Base-by-base conservation (phyloP, 2,329 filamentous ascomycete species). In the Pezicula rhizophila region DNA sequence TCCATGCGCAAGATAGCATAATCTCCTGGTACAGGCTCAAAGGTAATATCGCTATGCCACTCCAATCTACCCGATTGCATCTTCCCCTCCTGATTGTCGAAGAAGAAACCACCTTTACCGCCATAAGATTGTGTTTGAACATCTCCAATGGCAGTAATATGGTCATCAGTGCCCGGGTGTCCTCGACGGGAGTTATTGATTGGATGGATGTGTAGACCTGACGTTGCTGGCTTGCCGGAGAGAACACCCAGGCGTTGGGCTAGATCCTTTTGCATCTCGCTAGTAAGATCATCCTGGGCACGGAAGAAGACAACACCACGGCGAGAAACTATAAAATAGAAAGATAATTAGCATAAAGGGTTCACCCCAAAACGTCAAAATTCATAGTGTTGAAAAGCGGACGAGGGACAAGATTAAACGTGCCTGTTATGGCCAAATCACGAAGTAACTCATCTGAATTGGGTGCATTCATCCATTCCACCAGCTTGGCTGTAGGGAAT, bases 231-330 rank as follows among this genome's bases (percentile, higher is more conserved):
- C 50, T 80, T 79, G 45, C 79, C 78, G 0, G 75, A 71, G 0
- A 81, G 70, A 56, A 79, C 64, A 8, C 81, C 81, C 1, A 85
- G 72, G 0, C 73, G 70, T 37, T 82, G 73, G 20, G 81, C 76
- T 0, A 89, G 71, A 45, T 80, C 68, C 65, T 88, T 88, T 60
- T 85, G 82, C 2, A 84, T 71, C 1, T 81, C 78, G 58, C 82
- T 75, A 52, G 74, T 75, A 33, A 86, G 66, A 41, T 71, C 68
- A 59, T 83, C 70, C 53, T 88, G 84, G 15, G 76, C 72, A 18
- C 82, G 78, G 67, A 88, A 85, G 68, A 85, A 84, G 42, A 85
- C 79, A 3, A 86, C 82, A 15, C 81, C 80, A 1, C 82, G 76
- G 47, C 78, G 75, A 1, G 82, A 84, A 54, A 86, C 81, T 83